Base-by-base conservation (phyloP, 257 asterid genomes). In the Vinca minor region DNA sequence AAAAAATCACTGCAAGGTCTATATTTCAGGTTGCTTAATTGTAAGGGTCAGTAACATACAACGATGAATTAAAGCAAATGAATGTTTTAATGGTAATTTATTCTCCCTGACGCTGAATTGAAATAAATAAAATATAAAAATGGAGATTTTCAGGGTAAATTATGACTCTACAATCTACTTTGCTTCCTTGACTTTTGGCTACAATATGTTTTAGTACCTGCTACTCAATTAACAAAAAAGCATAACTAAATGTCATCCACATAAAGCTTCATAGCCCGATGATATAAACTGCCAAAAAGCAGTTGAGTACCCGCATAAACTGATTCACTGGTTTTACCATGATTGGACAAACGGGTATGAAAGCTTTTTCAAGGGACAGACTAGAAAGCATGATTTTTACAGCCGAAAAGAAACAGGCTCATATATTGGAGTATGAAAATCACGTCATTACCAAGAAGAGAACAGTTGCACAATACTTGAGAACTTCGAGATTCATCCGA, bases 401-500 rank as follows among this genome's bases (percentile, higher is more conserved):
- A 25, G 39, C 29, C 6, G 20, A 36, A 59, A 1, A 56, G 41
- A 31, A n/a, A 56, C 53, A 46, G 42, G 31, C 25, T 56, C 8
- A 31, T 29, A 55, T 55, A 31, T 15, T 6, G 38, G 48, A 62
- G 25, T 21, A 62, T 25, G 15, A 62, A 71, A 23, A 32, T n/a
- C 31, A 0, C 25, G 53, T 65, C 70, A 57, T 69, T 90, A 93
- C 99, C 99, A 90, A 44, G 77, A 93, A 90, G 12, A 93, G 75
- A 67, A 90, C 99, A 55, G 96, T 83, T 61, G 96, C 91, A 77
- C 99, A 93, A 75, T 84, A 79, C 81, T 93, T 93, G 73, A 93
- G 83, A 72, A 93, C 97, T 84, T 90, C 96, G 59, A 93, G 88
- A 82, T 93, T 93, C 97, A 93, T 90, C 70, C 95, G 95, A 69